These are phyloP conservation scores for Sarocladium oryzae DNA, from an alignment of 2,329 filamentous ascomycete species.

Conservation along the genomic window DNA sequence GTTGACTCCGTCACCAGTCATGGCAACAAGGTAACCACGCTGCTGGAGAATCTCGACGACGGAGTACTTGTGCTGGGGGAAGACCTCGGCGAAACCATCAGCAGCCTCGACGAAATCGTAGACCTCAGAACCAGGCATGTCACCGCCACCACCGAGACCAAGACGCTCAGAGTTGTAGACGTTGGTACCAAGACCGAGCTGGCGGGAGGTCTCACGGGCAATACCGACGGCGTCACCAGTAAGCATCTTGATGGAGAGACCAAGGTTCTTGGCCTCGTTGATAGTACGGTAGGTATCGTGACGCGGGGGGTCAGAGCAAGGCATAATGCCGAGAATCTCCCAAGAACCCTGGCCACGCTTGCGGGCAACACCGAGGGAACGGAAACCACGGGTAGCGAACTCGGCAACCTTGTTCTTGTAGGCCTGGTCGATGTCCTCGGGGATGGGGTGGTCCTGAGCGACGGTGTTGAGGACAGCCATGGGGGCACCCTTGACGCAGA, in stretches of 20 bases:
- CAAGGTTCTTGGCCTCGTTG: constrained; percentile 80
- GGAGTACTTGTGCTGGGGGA: constrained; percentile 93
- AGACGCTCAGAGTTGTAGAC: constrained; percentile 91
- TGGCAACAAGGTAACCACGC: constrained; percentile 88
- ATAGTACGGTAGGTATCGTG: constrained; percentile 88
- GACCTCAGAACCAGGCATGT: constrained; percentile 89
- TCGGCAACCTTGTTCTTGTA: constrained; percentile 93
- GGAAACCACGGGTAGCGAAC: constrained; percentile 88
- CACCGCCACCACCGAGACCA: constrained; percentile 81
- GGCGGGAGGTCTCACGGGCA: constrained; percentile 83
- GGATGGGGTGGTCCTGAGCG: constrained; percentile 75
- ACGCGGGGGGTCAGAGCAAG: constrained; percentile 84
- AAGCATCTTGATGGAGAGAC: constrained; percentile 92
- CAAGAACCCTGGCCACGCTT: constrained; percentile 75
- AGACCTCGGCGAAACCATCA: constrained; percentile 91
- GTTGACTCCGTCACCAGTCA: constrained; percentile 96
- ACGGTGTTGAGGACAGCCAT: constrained; percentile 83
- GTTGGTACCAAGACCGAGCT: constrained; percentile 87
- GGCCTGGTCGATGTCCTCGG: constrained; percentile 68
- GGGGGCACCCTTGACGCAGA: constrained; percentile 87
- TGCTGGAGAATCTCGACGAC: constrained; percentile 91
- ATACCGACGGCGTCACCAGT: constrained; percentile 93
- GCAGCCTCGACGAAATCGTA: constrained; percentile 95
- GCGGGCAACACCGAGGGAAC: constrained; percentile 86
- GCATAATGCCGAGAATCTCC: constrained; percentile 94